Evolutionary conservation across 2,329 filamentous ascomycete genomes (phyloP).

Genomic region (Hypoxylon sp.): DNA sequence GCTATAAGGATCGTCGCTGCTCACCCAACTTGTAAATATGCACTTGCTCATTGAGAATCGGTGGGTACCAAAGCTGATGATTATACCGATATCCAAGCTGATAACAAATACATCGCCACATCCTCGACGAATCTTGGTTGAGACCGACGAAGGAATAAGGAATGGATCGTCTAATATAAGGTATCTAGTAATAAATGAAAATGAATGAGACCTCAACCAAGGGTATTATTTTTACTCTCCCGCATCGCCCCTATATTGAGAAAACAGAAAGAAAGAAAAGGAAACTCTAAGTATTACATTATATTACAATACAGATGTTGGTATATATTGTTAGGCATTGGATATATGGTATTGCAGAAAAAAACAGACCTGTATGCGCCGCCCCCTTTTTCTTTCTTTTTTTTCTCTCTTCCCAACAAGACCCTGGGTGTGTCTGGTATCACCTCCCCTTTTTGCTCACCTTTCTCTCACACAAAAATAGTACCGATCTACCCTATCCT

Average conservation of each 20-base stretch:
- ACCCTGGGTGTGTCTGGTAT: constrained; percentile 19
- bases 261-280: too few relatives aligned
- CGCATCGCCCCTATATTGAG: neutral
- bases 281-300: constrained; percentile 22
- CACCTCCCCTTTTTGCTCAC: constrained; percentile 8
- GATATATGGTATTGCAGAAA: neutral
- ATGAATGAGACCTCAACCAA: neutral
- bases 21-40: neutral
- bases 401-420: neutral
- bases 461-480: constrained; percentile 1
- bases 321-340: constrained; percentile 4
- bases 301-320: constrained; percentile 13
- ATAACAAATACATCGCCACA: neutral
- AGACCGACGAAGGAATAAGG: neutral
- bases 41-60: too few relatives aligned
- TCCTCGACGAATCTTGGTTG: too few relatives aligned
- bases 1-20: neutral
- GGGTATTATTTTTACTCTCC: constrained; percentile 19
- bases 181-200: neutral
- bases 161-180: neutral
- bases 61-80: neutral
- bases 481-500: neutral
- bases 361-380: constrained; percentile 20
- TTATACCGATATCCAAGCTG: neutral
- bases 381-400: constrained; percentile 3